Evolutionary conservation across 2,329 filamentous ascomycete species (phyloP), one percentile per base, ranked within the genome.

Genomic region (Paraconiothyrium sp.): DNA sequence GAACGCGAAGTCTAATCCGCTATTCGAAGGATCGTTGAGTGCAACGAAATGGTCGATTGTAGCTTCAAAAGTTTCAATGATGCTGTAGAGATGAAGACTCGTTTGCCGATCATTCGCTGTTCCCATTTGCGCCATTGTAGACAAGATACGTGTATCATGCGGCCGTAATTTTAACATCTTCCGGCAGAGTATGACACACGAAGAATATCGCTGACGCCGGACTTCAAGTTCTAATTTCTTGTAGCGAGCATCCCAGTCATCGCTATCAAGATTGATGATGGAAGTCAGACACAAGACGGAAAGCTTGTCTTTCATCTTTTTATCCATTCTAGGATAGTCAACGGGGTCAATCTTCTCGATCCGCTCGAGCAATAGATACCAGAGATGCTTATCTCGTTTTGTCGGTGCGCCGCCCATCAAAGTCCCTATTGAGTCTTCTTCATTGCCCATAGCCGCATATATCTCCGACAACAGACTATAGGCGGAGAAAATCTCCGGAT

Each of bases 1-100:
- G 75, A 98, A 91, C 57, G 90, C 89, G 94, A 94, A 99, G 52
- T 84, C 81, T 50, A 87, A 82, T 32, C 83, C 78, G 11, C 77
- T 79, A 20, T 83, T 79, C 37, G 81, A 78, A 2, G 82, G 76
- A 20, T 80, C 74, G n/a, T 80, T 72, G 10, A 68, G 61, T 9
- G 76, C 76, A 54, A 79, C 72, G 62, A 84, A 85, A 65, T 85
- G 79, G 4, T 79, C 72, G 20, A 89, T 83, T 22, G 84, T 84
- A 22, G 79, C 76, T 20, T 86, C 81, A 70, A 88, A 90, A 58
- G 80, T 77, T 8, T 80, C 69, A 20, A 83, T 78, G 13, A 86
- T 84, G 61, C 79, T 83, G 16, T 78, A 70, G 16, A 85, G 79
- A 58, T 77, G 74, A 13, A 86, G 79, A 47, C 80, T 78, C 13